Evolutionary conservation across 495 filamentous ascomycete species (phyloP).

Genomic region (Apiosordaria backusii): DNA sequence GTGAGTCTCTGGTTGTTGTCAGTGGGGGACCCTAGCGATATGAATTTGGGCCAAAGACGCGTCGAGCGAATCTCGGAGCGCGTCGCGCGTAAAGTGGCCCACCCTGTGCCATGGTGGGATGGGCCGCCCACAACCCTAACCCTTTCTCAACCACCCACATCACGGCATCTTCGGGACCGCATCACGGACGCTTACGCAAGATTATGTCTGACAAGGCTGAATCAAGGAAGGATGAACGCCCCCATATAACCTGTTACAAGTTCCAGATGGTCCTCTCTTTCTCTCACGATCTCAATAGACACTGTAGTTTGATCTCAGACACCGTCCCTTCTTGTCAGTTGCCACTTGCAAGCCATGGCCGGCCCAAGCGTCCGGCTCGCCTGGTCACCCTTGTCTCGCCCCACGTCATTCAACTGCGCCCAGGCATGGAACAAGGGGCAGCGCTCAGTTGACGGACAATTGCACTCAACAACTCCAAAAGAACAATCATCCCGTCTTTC

Average conservation of each 20-base stretch:
- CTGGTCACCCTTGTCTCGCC: neutral
- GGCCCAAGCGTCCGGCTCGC: neutral
- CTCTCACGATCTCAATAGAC: neutral
- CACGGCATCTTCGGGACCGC: neutral
- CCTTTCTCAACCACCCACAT: neutral
- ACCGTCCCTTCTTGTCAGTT: neutral
- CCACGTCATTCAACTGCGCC: slow-evolving; percentile 3
- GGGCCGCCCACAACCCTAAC: slow-evolving; percentile 3
- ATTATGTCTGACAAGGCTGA: too few species aligned
- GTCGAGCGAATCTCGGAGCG: slow-evolving; percentile 4
- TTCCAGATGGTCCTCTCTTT: too few species aligned
- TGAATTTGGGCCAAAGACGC: slow-evolving; percentile 8
- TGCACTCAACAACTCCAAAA: neutral
- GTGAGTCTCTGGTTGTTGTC: neutral
- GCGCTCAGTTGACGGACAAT: neutral
- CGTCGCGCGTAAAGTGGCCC: slow-evolving; percentile 19
- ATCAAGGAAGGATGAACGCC: neutral
- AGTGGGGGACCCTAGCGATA: neutral
- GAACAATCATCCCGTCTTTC: neutral
- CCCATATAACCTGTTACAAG: neutral
- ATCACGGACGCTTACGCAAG: neutral
- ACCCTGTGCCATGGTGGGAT: neutral
- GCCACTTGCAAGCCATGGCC: neutral
- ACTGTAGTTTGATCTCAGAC: neutral
- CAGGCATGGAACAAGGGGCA: neutral